These are phyloP conservation scores for Galerina sulciceps DNA, from an alignment of 768 basidiomycete genomes.

Conservation along the genomic window DNA sequence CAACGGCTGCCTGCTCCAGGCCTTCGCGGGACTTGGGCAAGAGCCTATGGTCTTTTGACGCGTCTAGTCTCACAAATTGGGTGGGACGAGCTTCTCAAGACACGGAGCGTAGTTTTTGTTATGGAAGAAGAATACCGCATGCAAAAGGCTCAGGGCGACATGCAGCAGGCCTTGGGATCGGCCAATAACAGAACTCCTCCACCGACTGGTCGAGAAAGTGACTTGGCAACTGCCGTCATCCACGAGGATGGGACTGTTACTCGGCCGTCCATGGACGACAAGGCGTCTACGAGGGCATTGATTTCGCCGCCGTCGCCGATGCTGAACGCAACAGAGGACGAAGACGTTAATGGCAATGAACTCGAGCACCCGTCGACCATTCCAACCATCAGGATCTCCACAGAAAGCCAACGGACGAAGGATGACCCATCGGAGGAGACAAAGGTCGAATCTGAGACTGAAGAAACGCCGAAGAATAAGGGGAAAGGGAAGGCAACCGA, in stretches of 20 bases:
- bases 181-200: slow-evolving; percentile 22
- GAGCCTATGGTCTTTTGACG: slow-evolving; percentile 90
- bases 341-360: slow-evolving; percentile 27
- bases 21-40: slow-evolving; percentile 93
- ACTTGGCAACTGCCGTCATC: slow-evolving; percentile 47
- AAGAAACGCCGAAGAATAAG: slow-evolving; percentile 17
- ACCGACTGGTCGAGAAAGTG: slow-evolving; percentile 27
- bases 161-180: slow-evolving; percentile 42
- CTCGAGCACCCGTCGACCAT: slow-evolving; percentile 32
- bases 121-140: slow-evolving; percentile 99
- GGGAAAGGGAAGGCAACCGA: slow-evolving; percentile 23
- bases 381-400: slow-evolving; percentile 79
- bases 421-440: slow-evolving; percentile 22
- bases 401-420: slow-evolving; percentile 55
- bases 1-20: slow-evolving; percentile 95
- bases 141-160: slow-evolving; percentile 86
- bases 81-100: slow-evolving; percentile 98
- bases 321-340: slow-evolving; percentile 23
- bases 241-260: slow-evolving; percentile 66
- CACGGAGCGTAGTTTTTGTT: slow-evolving; percentile 93
- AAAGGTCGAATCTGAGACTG: slow-evolving; percentile 21
- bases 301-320: slow-evolving; percentile 42
- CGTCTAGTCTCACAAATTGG: slow-evolving; percentile 93
- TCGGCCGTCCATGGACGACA: slow-evolving; percentile 52
- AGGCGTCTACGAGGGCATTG: slow-evolving; percentile 73